phyloP scores from a whole-genome alignment of 192 early-diverging fungal species.

The Bifiguratus adelaidae region DNA sequence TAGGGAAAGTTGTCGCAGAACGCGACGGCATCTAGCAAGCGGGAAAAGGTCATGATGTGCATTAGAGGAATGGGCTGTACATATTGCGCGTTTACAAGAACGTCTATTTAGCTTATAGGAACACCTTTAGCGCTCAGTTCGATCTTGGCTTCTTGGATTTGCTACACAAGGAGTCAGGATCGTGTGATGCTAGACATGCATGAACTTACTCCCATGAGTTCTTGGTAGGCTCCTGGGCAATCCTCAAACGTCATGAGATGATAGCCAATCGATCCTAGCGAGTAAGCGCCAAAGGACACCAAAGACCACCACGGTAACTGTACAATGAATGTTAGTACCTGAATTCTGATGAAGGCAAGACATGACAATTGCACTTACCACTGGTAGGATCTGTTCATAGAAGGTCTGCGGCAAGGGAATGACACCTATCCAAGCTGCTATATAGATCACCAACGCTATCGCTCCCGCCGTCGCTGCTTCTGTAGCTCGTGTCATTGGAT shows the following conservation, averaged over 20 bases:
- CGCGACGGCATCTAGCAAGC: slow-evolving; percentile 27
- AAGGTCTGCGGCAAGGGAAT: slow-evolving; percentile 32
- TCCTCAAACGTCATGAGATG: slow-evolving; percentile 83
- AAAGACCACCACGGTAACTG: slow-evolving; percentile 72
- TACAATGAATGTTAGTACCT: neutral
- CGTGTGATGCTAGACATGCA: neutral
- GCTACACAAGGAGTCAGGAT: slow-evolving; percentile 32
- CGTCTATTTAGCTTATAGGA: no score
- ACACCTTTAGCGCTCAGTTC: slow-evolving; percentile 69
- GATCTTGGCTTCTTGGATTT: slow-evolving; percentile 73
- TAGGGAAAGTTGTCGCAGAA: slow-evolving; percentile 38
- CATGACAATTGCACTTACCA: slow-evolving; percentile 19
- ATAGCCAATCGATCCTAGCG: slow-evolving; percentile 77
- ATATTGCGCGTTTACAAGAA: no score
- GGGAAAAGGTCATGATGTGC: slow-evolving; percentile 5
- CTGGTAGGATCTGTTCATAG: slow-evolving; percentile 37
- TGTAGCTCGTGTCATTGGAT: slow-evolving; percentile 38
- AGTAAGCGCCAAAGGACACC: slow-evolving; percentile 84
- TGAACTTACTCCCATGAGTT: slow-evolving; percentile 57
- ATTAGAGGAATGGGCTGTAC: no score
- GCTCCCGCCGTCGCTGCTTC: slow-evolving; percentile 30
- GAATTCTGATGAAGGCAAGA: neutral
- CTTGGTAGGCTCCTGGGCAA: slow-evolving; percentile 81
- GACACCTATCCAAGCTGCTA: slow-evolving; percentile 25
- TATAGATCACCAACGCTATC: slow-evolving; percentile 26